Evolutionary conservation across 2,329 filamentous ascomycete genomes (phyloP).

Genomic region (Phialemoniopsis sp.): DNA sequence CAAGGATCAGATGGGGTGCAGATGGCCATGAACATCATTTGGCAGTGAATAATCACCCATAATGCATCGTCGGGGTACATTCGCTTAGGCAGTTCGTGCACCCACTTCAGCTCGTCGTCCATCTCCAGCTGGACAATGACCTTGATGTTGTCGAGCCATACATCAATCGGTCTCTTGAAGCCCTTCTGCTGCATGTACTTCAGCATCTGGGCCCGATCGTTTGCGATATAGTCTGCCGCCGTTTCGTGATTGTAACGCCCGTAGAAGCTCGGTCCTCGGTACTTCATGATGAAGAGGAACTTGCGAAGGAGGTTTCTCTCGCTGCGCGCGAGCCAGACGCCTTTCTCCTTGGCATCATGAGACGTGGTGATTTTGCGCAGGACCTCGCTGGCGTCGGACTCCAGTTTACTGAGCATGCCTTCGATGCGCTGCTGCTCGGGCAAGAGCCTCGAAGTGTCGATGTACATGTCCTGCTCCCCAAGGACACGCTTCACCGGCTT

Average conservation of each 20-base stretch:
- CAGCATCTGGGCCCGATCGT: conserved; percentile 13
- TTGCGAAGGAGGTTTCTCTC: conserved; percentile 34
- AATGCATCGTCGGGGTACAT: conserved; percentile 16
- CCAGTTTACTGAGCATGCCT: conserved; percentile 8
- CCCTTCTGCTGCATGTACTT: conserved; percentile 17
- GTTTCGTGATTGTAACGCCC: conserved; percentile 27
- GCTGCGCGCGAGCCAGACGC: conserved; percentile 20
- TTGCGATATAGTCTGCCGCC: conserved; percentile 21
- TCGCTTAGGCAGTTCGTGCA: conserved; percentile 7
- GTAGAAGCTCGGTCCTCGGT: conserved; percentile 29
- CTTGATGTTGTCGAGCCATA: conserved; percentile 19
- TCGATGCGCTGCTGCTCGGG: conserved; percentile 7
- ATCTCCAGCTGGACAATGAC: conserved; percentile 17
- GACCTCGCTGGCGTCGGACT: conserved; percentile 6
- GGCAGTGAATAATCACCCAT: conserved; percentile 15
- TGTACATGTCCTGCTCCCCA: conserved; percentile 14
- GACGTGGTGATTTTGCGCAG: conserved; percentile 12
- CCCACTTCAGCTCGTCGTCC: conserved; percentile 14
- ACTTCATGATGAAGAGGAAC: conserved; percentile 41
- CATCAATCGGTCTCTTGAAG: conserved; percentile 16
- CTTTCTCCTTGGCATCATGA: conserved; percentile 3
- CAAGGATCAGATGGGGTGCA: conserved; percentile 13
- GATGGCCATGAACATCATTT: conserved; percentile 18
- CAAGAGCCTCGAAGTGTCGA: conserved; percentile 10
- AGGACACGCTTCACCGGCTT: conserved; percentile 6